These are phyloP conservation scores for Cutaneotrichosporon sp. DNA, from an alignment of 1,284 basidiomycete genomes.

Conservation along the genomic window DNA sequence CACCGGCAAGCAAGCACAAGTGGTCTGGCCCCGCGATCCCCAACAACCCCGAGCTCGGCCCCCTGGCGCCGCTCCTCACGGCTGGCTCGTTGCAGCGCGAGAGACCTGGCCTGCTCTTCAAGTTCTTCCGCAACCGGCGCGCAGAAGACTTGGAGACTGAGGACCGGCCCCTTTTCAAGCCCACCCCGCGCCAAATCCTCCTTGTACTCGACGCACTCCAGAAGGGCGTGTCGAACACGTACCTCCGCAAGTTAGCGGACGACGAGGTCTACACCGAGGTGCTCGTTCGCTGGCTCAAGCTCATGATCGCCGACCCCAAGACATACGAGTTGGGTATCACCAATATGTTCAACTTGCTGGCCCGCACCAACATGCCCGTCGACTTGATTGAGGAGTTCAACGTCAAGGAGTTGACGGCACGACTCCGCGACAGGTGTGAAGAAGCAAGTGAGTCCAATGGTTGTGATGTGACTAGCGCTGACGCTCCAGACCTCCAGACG, in stretches of 20 bases:
- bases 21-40: constrained; percentile 4
- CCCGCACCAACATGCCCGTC: constrained; percentile 41
- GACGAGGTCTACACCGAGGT: constrained; percentile 28
- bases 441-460: constrained; percentile 27
- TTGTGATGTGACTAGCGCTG: background rate
- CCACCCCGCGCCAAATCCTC: constrained; percentile 29
- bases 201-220: constrained; percentile 28
- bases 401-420: constrained; percentile 26
- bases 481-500: constrained; percentile 7
- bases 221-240: constrained; percentile 29
- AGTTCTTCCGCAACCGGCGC: constrained; percentile 24
- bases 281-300: constrained; percentile 31
- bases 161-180: constrained; percentile 17
- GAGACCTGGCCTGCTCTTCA: constrained; percentile 33
- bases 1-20: background rate
- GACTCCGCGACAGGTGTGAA: constrained; percentile 17
- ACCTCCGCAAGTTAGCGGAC: constrained; percentile 36
- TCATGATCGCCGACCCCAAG: constrained; percentile 24
- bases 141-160: background rate
- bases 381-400: constrained; percentile 31
- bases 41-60: constrained; percentile 1
- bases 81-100: constrained; percentile 10
- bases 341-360: constrained; percentile 28
- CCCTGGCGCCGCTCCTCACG: constrained; percentile 4
- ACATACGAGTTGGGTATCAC: constrained; percentile 34